Evolutionary conservation across 2,329 filamentous ascomycete species (phyloP), one percentile per base, ranked within the genome.

Genomic region (Trichoderma endophyticum): DNA sequence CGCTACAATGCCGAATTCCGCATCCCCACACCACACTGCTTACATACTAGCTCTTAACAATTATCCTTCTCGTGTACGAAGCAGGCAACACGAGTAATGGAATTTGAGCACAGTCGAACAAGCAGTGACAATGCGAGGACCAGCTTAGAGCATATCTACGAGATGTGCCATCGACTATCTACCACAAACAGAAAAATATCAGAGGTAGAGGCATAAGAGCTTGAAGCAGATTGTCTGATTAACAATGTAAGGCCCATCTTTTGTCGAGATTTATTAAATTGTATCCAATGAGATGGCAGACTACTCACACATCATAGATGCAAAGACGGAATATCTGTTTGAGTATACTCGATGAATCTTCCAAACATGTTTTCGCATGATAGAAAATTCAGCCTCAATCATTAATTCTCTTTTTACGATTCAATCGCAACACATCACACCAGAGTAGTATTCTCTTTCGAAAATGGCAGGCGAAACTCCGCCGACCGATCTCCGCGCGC

Each of bases 401-500:
- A 15, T 15, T 21, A 18, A 18, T 18, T 9, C 9, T 43, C 24
- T 48, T 30, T 1, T 1, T n/a, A 7, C 6, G 1, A 11, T 48
- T 34, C 61, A 39, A 36, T 51, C n/a, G 48, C 48, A 24, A 24
- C 48, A 2, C 21, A 54, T 48, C 18, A n/a, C 18, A n/a, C 15
- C 39, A 43, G 1, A 1, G 39, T 43, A 1, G 39, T n/a, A 43
- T 43, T 43, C 26, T 18, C 15, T 30, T 12, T 12, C 15, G 14
- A 34, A 34, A 57, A 21, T 9, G 28, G 36, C 18, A 26, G 26
- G 15, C 30, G 21, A 66, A 66, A 66, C 30, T 66, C 63, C 63
- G 63, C 63, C 30, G 30, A n/a, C 14, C 21, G 48, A 66, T 66
- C 63, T 66, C 48, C 63, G 60, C 63, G 48, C 63, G 63, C 48